Conservation (phyloP, 2,329 filamentous ascomycete species). For the Paraphoma sp. region DNA sequence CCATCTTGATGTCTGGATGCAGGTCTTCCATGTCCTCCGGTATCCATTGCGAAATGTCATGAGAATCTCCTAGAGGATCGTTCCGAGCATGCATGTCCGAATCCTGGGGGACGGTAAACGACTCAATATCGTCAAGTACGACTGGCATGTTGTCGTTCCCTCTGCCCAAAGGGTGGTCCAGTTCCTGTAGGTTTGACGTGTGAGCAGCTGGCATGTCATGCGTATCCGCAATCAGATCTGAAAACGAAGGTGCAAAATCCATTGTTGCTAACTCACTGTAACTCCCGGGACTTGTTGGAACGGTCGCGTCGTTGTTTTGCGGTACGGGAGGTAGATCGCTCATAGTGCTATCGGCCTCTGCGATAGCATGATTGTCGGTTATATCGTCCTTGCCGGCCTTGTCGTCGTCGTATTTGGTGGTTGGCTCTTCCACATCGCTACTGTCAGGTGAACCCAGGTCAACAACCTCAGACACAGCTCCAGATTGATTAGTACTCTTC, state of each 20-base stretch:
- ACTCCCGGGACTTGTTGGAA: slow-evolving; percentile 4
- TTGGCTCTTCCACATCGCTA: slow-evolving; percentile 1
- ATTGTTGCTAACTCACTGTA: slow-evolving; percentile 17
- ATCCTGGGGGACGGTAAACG: not conserved
- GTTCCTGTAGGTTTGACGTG: slow-evolving; percentile 7
- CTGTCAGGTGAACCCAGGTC: slow-evolving; percentile 29
- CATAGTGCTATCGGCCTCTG: not conserved
- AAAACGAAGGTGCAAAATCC: slow-evolving; percentile 9
- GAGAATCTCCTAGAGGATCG: slow-evolving; percentile 13
- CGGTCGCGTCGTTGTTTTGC: not conserved
- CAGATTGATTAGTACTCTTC: slow-evolving; percentile 7
- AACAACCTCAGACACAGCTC: slow-evolving; percentile 20
- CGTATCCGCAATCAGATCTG: not conserved
- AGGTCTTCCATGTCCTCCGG: slow-evolving; percentile 4
- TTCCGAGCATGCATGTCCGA: not conserved
- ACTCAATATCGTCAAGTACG: not conserved
- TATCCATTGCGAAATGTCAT: slow-evolving; percentile 4
- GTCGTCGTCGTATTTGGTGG: not conserved
- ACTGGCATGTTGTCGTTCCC: not conserved
- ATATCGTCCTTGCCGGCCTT: too few relatives aligned
- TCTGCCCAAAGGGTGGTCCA: not conserved
- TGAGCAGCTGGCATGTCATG: slow-evolving; percentile 7
- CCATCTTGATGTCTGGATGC: slow-evolving; percentile 35
- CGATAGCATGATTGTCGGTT: not conserved
- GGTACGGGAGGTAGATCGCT: not conserved